Conservation (phyloP, 371 early-diverging fungal species). For the Mortierella sp. region DNA sequence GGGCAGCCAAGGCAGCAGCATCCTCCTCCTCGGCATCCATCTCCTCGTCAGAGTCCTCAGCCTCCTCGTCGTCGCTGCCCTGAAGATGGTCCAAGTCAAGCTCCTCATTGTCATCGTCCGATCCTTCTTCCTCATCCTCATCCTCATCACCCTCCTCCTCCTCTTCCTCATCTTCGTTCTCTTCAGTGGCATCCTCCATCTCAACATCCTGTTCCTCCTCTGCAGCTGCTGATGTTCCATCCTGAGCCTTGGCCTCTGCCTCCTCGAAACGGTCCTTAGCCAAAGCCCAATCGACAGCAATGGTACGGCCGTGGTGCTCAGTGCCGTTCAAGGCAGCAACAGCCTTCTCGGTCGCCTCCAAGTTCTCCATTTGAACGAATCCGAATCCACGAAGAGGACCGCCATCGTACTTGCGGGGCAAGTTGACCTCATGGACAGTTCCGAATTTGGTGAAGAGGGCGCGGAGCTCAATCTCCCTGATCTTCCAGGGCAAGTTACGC, state of each 20-base stretch:
- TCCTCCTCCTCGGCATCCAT: slow-evolving; percentile 63
- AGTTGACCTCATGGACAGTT: slow-evolving; percentile 72
- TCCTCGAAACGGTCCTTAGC: slow-evolving; percentile 81
- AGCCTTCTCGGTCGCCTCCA: slow-evolving; percentile 80
- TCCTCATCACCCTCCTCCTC: slow-evolving; percentile 60
- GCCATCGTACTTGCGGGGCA: slow-evolving; percentile 84
- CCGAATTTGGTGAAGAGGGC: slow-evolving; percentile 73
- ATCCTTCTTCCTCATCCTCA: slow-evolving; percentile 54
- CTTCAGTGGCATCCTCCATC: slow-evolving; percentile 61
- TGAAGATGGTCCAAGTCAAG: slow-evolving; percentile 59
- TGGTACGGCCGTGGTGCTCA: slow-evolving; percentile 76
- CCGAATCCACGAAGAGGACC: slow-evolving; percentile 90
- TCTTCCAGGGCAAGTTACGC: slow-evolving; percentile 92
- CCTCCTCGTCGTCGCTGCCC: slow-evolving; percentile 58
- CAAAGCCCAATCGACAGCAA: slow-evolving; percentile 91
- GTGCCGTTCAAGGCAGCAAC: slow-evolving; percentile 84
- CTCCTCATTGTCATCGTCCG: slow-evolving; percentile 58
- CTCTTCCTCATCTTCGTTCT: slow-evolving; percentile 57
- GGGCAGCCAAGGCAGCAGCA: slow-evolving; percentile 60
- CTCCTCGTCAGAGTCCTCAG: slow-evolving; percentile 59
- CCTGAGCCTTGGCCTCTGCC: slow-evolving; percentile 63
- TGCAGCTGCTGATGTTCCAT: slow-evolving; percentile 39
- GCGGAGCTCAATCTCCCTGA: slow-evolving; percentile 74
- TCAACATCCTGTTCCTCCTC: slow-evolving; percentile 59
- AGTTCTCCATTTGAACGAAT: slow-evolving; percentile 85